Percentiles rank a stretch among this genome's conserved stretches.
These are phyloP conservation scores for Bremia lactucae DNA, from an alignment of 352 stramenopile species.

Conservation along the genomic window DNA sequence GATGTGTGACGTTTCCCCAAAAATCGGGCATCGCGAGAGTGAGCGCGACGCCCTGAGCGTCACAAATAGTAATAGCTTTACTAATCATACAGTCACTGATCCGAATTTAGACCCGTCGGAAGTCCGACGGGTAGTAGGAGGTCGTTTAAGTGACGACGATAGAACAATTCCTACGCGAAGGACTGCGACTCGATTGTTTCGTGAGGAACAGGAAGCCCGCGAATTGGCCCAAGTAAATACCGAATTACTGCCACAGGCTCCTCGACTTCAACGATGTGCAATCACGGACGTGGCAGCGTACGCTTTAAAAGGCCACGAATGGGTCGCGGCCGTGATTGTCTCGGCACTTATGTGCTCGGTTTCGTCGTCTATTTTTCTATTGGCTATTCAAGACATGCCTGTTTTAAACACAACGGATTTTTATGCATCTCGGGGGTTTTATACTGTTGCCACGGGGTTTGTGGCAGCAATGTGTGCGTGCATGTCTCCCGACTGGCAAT, in stretches of 20 bases:
- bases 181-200: constrained; percentile 10
- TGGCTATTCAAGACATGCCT: constrained; percentile 20
- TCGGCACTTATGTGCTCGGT: constrained; percentile 22
- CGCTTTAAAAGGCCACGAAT: constrained; percentile 26
- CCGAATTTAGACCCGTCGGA: too few species aligned
- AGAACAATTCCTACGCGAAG: too few species aligned
- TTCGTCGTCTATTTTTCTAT: constrained; percentile 25
- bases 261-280: constrained; percentile 16
- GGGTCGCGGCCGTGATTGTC: constrained; percentile 30
- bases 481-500: constrained; percentile 39
- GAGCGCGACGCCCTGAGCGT: too few species aligned
- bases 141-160: too few species aligned
- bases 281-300: constrained; percentile 16
- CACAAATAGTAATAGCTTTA: constrained; percentile 16
- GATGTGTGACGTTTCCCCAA: constrained; percentile 3
- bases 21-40: constrained; percentile 7
- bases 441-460: constrained; percentile 26
- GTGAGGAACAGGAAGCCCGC: constrained; percentile 18
- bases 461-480: constrained; percentile 36
- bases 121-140: too few species aligned
- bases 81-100: too few species aligned
- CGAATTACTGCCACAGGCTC: constrained; percentile 17
- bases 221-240: constrained; percentile 19
- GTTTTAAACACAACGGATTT: constrained; percentile 36
- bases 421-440: constrained; percentile 37